Percentiles rank a stretch among this genome's conserved stretches.
phyloP scores from a whole-genome alignment of 83 land plant genomes.

The Picea abies region DNA sequence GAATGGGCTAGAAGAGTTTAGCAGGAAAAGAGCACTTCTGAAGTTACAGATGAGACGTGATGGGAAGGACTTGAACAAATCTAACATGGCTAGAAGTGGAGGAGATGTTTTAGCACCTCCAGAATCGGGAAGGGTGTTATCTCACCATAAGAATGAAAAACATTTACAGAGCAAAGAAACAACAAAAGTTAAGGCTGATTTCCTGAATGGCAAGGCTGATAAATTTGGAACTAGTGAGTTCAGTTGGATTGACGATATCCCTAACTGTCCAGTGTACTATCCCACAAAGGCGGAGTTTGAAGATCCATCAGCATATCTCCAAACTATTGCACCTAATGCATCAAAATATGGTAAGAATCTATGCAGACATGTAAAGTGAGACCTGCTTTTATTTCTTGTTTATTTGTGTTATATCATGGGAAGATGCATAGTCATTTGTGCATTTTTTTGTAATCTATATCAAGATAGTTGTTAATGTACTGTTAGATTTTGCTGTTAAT shows the following conservation, averaged over 20 bases:
- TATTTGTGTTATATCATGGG: neutral
- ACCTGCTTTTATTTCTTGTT: neutral
- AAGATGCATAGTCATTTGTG: no score
- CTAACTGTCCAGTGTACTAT: conserved; percentile 72
- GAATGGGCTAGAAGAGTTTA: conserved; percentile 47
- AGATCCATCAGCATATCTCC: conserved; percentile 81
- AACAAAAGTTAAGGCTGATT: conserved; percentile 27
- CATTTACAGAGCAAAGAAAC: conserved; percentile 9
- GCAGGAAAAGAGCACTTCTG: conserved; percentile 46
- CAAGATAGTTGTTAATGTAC: neutral
- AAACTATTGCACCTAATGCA: conserved; percentile 76
- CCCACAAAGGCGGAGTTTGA: conserved; percentile 89
- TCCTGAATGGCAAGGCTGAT: conserved; percentile 42
- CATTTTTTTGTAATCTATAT: neutral
- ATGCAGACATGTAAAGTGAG: conserved; percentile 5
- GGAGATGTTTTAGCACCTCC: conserved; percentile 70
- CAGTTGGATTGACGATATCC: conserved; percentile 71
- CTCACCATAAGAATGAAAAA: conserved; percentile 23
- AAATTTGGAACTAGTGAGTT: conserved; percentile 50
- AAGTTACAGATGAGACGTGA: conserved; percentile 21
- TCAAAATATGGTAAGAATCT: conserved; percentile 69
- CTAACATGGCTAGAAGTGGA: conserved; percentile 65
- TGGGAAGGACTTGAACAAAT: conserved; percentile 17
- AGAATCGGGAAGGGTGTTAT: conserved; percentile 34
- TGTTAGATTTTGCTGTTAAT: neutral